Evolutionary conservation across 2,329 filamentous ascomycete species (phyloP), one percentile per base, ranked within the genome.

Genomic region (Alternaria brassicae): DNA sequence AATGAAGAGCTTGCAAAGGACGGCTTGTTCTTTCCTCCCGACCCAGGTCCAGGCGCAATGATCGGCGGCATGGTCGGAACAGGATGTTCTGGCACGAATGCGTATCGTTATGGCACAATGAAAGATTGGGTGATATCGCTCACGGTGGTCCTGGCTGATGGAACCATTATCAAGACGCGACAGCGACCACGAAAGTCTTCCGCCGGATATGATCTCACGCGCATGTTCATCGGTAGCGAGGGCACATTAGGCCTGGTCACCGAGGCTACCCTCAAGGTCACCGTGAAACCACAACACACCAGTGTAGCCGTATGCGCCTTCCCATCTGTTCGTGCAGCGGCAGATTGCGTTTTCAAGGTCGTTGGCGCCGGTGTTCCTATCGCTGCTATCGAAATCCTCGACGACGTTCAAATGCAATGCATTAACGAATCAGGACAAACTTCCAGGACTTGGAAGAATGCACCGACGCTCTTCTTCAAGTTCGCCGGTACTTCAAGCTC

Each of bases 61-160:
- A 97, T 97, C 69, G 93, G 93, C 57, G 93, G 93, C 55, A 93
- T 93, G 90, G 87, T 93, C 32, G 90, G 89, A 21, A 93, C 90
- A 1, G 89, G 89, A 53, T 91, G 89, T 77, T 88, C 77, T 15
- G 93, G 93, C 59, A 97, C 93, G 13, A 97, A 97, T 76, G 89
- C 93, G 15, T 96, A 96, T 81, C 86, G 93, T 58, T 97, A 96
- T 77, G 93, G 93, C 62, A 97, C 93, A 2, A 97, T 97, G 92
- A 89, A 91, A 63, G 93, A 97, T 75, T 97, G 93, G 93, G 93
- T 97, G 12, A 81, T 96, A 21, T 90, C 87, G 53, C 80, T 97
- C 66, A 97, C 93, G 0, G 91, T 96, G 4, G 93, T 97, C 10
- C 84, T 97, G 70, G 93, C 93, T 17, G 93, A 97, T 77, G 93